phyloP scores from a whole-genome alignment of 129 eudicot species.

The Artemisia annua region DNA sequence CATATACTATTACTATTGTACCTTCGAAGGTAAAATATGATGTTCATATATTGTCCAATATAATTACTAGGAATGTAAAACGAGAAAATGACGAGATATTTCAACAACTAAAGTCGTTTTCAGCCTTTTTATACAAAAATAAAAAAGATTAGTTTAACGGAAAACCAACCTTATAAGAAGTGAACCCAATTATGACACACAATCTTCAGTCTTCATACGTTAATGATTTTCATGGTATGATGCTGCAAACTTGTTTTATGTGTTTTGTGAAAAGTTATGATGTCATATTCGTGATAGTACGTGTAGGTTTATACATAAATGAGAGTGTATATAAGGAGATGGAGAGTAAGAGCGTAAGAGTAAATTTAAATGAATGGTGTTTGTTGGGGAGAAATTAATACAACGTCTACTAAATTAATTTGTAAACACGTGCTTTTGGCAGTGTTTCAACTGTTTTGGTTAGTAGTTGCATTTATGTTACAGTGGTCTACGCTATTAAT shows the following conservation, averaged over 20 bases:
- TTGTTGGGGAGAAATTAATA: conserved; percentile 1
- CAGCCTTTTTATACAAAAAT: not conserved
- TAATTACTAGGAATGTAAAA: not conserved
- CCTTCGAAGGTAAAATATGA: too few species aligned
- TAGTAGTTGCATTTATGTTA: conserved; percentile 2
- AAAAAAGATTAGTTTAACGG: not conserved
- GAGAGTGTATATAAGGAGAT: not conserved
- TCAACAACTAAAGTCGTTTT: not conserved
- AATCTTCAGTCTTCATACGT: conserved; percentile 1
- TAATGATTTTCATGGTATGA: not conserved
- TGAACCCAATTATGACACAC: not conserved
- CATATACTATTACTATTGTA: too few species aligned
- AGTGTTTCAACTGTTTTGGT: not conserved
- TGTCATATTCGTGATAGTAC: not conserved
- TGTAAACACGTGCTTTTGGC: not conserved
- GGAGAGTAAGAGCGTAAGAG: not conserved
- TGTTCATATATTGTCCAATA: too few species aligned
- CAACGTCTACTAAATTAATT: not conserved
- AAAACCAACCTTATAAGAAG: not conserved
- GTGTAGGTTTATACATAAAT: not conserved
- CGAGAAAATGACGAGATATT: not conserved
- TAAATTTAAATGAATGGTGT: not conserved
- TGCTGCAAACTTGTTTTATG: not conserved
- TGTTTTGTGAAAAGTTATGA: not conserved
- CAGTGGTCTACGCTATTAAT: not conserved